Evolutionary conservation across 2,329 filamentous ascomycete genomes (phyloP).

Genomic region (Stagonosporopsis vannaccii): DNA sequence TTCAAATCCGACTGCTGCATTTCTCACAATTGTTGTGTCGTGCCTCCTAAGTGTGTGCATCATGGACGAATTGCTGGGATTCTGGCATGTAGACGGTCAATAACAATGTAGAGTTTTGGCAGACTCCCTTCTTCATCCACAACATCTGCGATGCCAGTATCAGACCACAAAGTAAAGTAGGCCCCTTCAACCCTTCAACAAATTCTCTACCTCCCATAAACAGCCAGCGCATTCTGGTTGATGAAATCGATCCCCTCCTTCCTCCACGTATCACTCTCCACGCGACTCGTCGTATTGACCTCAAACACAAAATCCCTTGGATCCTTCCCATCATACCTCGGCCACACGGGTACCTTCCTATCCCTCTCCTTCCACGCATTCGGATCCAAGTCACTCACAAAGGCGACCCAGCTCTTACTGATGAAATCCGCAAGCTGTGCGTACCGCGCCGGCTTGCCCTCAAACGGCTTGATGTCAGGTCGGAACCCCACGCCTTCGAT

Average conservation of each 20-base stretch:
- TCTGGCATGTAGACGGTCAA: no score
- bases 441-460: constrained; percentile 40
- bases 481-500: constrained; percentile 49
- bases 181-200: no score
- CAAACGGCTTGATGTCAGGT: constrained; percentile 34
- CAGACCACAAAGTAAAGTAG: no score
- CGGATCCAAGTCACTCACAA: constrained; percentile 50
- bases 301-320: constrained; percentile 54
- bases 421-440: constrained; percentile 49
- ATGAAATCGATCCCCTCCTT: constrained; percentile 52
- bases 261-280: constrained; percentile 52
- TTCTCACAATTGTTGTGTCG: no score
- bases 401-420: constrained; percentile 49
- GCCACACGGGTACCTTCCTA: constrained; percentile 14
- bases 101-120: no score
- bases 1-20: not conserved
- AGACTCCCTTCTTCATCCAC: no score
- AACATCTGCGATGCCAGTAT: no score
- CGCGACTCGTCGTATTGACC: constrained; percentile 42
- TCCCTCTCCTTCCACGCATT: constrained; percentile 10
- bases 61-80: no score
- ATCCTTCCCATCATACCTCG: constrained; percentile 20
- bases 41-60: no score
- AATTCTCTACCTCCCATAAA: constrained; percentile 23
- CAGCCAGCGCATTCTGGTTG: constrained; percentile 20